Evolutionary conservation across 495 filamentous ascomycete genomes (phyloP).

Genomic region (Cetradonia linearis): DNA sequence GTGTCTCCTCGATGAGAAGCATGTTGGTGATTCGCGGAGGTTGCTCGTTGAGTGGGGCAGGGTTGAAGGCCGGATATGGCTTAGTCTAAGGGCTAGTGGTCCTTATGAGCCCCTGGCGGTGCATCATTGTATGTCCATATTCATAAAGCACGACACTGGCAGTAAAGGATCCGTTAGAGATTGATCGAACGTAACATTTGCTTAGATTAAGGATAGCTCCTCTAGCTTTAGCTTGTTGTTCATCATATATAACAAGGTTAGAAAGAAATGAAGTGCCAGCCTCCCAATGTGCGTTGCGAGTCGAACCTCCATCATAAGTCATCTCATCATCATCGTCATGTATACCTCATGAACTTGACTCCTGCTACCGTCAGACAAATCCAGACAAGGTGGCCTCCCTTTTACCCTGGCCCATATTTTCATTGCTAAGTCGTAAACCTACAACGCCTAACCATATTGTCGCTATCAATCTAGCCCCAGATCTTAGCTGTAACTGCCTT

Average conservation of each 20-base stretch:
- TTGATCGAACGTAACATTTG: background rate
- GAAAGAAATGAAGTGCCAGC: background rate
- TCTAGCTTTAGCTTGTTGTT: background rate
- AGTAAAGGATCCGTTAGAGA: background rate
- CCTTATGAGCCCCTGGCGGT: too few relatives aligned
- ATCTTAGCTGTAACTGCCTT: conserved; percentile 48
- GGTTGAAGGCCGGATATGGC: background rate
- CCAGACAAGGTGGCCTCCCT: background rate
- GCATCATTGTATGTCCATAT: background rate
- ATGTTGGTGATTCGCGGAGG: background rate
- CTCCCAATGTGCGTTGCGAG: conserved; percentile 1
- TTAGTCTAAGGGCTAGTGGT: background rate
- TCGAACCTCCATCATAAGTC: background rate
- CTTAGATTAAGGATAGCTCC: background rate
- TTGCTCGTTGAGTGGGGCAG: background rate
- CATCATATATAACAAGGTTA: background rate
- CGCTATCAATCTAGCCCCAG: conserved; percentile 9
- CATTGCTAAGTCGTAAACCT: background rate
- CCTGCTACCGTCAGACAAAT: background rate
- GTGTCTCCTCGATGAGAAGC: background rate
- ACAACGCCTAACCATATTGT: background rate
- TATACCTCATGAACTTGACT: background rate
- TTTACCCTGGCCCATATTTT: background rate
- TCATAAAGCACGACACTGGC: background rate
- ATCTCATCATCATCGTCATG: background rate